These are phyloP conservation scores for Barnettozyma sucrosica DNA, from an alignment of 805 yeast species.

Conservation along the genomic window DNA sequence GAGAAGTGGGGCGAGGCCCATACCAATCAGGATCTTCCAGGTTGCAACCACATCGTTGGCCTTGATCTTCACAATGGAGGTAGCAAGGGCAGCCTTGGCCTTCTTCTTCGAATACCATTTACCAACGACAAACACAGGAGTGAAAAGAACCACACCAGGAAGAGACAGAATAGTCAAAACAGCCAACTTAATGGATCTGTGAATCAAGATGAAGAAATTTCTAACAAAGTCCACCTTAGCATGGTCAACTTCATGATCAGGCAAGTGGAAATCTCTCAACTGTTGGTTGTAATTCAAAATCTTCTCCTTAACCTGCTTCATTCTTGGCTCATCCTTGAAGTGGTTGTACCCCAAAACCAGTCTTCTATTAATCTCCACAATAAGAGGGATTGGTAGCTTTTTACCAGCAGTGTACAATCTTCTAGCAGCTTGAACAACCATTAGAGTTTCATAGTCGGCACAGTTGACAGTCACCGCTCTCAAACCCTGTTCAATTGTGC, in stretches of 20 bases:
- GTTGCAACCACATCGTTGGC: constrained; percentile 96
- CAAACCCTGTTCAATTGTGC: constrained; percentile 66
- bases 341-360: constrained; percentile 76
- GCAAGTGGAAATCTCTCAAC: constrained; percentile 55
- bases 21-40: constrained; percentile 88
- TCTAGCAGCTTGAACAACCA: constrained; percentile 91
- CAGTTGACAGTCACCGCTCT: constrained; percentile 89
- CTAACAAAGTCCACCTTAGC: constrained; percentile 45
- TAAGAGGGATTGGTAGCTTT: constrained; percentile 69
- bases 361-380: constrained; percentile 88
- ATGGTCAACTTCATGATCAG: constrained; percentile 46
- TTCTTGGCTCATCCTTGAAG: constrained; percentile 62
- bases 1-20: constrained; percentile 84
- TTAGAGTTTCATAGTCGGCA: constrained; percentile 90
- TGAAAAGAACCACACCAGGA: constrained; percentile 84
- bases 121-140: constrained; percentile 82
- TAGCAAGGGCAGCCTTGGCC: constrained; percentile 74
- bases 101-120: constrained; percentile 68
- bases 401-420: constrained; percentile 78
- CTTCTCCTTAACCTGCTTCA: constrained; percentile 52
- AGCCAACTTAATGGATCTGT: constrained; percentile 51
- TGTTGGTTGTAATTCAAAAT: constrained; percentile 66
- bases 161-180: constrained; percentile 58
- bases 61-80: constrained; percentile 81
- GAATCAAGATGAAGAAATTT: constrained; percentile 46